Conservation (phyloP, 202 grass and related monocot species). For the Panicum virgatum region DNA sequence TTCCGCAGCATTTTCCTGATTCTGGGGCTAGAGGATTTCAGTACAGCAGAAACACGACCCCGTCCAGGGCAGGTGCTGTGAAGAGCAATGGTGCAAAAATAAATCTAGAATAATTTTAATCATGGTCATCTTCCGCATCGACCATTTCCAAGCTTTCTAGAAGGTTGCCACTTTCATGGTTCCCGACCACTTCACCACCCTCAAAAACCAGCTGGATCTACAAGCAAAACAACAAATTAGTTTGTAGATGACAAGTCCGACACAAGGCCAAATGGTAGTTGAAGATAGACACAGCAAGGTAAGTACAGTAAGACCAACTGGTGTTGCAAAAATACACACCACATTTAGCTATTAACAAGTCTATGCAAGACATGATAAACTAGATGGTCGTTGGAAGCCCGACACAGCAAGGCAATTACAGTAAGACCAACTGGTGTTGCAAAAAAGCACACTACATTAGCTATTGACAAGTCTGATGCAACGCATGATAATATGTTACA, state of each 20-base stretch:
- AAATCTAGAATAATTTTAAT: constrained; percentile 56
- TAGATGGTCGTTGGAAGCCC: background rate
- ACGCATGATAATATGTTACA: background rate
- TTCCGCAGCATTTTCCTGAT: constrained; percentile 30
- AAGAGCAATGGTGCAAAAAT: constrained; percentile 43
- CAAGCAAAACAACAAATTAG: constrained; percentile 11
- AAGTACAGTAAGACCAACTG: background rate
- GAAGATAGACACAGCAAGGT: background rate
- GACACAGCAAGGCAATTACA: background rate
- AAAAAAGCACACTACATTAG: background rate
- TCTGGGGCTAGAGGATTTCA: constrained; percentile 14
- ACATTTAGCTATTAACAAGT: background rate
- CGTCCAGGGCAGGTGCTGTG: constrained; percentile 20
- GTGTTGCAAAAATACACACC: background rate
- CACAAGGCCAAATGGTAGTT: background rate
- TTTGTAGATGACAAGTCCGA: background rate
- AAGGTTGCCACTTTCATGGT: constrained; percentile 26
- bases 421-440: background rate
- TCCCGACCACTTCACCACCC: background rate
- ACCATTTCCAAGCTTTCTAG: constrained; percentile 4
- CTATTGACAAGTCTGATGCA: background rate
- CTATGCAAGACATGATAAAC: background rate
- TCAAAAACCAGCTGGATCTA: constrained; percentile 25
- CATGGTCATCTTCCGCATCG: constrained; percentile 25
- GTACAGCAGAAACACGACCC: constrained; percentile 34